Percentiles rank a stretch among this genome's conserved stretches.
phyloP scores from a whole-genome alignment of 148 eudicot species.

The Vaccinium macrocarpon region DNA sequence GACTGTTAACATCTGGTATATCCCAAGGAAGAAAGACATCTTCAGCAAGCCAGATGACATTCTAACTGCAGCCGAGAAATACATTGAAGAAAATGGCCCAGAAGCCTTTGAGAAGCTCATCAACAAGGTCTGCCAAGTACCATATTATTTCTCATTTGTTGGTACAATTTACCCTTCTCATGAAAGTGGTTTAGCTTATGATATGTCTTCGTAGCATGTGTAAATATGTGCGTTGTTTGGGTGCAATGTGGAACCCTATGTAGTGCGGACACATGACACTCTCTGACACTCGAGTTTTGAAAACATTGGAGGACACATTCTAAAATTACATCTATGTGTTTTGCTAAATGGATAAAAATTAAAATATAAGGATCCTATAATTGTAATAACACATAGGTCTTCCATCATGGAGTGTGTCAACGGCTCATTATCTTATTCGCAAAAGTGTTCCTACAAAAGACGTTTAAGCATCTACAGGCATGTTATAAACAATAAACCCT shows the following conservation, averaged over 20 bases:
- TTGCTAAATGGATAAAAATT: neutral
- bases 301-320: neutral
- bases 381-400: neutral
- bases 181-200: neutral
- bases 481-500: neutral
- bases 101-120: constrained; percentile 61
- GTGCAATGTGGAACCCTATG: neutral
- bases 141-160: neutral
- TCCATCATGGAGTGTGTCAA: neutral
- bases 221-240: neutral
- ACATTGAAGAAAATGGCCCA: constrained; percentile 66
- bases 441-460: neutral
- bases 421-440: neutral
- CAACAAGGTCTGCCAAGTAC: constrained; percentile 43
- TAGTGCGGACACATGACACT: neutral
- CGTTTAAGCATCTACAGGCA: neutral
- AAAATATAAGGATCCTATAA: too few species aligned
- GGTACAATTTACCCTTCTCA: neutral
- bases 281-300: neutral
- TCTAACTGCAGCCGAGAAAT: constrained; percentile 73
- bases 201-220: neutral
- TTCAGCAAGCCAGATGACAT: constrained; percentile 66
- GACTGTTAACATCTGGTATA: constrained; percentile 68
- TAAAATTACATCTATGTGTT: neutral
- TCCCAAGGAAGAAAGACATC: constrained; percentile 67